phyloP scores from a whole-genome alignment of 208 protist genomes.

The Porcisia hertigi region DNA sequence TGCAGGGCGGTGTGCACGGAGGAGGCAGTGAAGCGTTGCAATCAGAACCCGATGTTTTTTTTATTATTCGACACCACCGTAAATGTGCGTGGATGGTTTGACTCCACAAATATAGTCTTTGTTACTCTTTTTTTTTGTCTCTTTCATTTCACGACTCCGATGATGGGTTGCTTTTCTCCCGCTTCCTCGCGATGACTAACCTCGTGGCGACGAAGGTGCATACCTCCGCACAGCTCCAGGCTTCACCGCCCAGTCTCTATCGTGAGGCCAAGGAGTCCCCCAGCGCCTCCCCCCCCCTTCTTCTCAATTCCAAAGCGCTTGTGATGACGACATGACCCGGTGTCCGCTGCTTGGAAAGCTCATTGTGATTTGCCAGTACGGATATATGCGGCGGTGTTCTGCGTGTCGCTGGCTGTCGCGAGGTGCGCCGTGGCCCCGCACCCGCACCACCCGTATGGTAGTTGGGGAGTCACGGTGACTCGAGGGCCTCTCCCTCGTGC shows the following conservation, averaged over 20 bases:
- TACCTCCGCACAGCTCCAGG: not conserved
- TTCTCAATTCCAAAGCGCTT: not conserved
- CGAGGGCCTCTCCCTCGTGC: not conserved
- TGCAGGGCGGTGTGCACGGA: too few species aligned
- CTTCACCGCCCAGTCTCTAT: not conserved
- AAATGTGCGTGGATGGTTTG: too few species aligned
- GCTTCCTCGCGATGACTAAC: too few species aligned
- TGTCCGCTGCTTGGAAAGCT: not conserved
- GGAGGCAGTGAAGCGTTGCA: too few species aligned
- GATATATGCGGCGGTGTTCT: not conserved
- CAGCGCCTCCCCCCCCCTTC: not conserved
- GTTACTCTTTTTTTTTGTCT: too few species aligned
- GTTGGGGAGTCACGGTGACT: not conserved
- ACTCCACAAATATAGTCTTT: too few species aligned
- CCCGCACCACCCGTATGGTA: not conserved
- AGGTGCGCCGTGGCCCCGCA: not conserved
- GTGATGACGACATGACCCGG: not conserved
- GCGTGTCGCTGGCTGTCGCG: not conserved
- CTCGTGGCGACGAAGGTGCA: not conserved
- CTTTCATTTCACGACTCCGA: too few species aligned
- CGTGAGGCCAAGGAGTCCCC: not conserved
- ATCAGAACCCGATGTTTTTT: too few species aligned
- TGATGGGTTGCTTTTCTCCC: too few species aligned
- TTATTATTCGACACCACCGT: too few species aligned
- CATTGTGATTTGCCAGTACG: not conserved